These are phyloP conservation scores for Malus sylvestris DNA, from an alignment of 306 rosid genomes.

Conservation along the genomic window DNA sequence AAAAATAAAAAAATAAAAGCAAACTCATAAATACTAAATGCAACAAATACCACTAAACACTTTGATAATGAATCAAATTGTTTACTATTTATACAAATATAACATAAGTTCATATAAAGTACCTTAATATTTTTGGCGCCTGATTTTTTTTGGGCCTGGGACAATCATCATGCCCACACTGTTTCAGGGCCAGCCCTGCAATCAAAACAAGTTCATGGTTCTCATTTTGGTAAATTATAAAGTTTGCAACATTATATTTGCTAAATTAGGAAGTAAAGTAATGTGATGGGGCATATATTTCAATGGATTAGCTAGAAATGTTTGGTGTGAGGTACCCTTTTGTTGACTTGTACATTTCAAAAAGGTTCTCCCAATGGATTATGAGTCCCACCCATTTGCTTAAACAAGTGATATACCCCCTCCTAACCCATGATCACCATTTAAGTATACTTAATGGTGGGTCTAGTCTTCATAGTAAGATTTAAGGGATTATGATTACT, in stretches of 20 bases:
- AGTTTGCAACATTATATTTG: not conserved
- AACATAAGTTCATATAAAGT: no score
- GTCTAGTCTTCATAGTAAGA: not conserved
- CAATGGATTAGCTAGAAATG: not conserved
- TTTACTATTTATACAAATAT: no score
- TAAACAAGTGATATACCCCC: slow-evolving; percentile 1
- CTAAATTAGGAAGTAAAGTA: no score
- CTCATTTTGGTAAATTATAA: not conserved
- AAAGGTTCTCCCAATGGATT: not conserved
- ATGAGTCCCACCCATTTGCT: not conserved
- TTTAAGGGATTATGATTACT: not conserved
- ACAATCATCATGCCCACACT: no score
- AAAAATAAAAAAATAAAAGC: no score
- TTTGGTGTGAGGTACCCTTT: slow-evolving; percentile 1
- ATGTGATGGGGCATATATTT: not conserved
- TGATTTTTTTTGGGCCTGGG: no score
- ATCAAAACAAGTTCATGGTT: not conserved
- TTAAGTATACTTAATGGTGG: slow-evolving; percentile 17
- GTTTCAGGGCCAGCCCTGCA: accelerated
- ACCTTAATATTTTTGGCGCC: no score
- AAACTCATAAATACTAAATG: no score
- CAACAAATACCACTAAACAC: no score
- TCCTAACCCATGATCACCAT: slow-evolving; percentile 13
- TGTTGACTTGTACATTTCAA: not conserved
- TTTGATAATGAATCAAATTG: no score